Percentiles rank a stretch among this genome's conserved stretches.
These are phyloP conservation scores for Magnaporthiopsis incrustans DNA, from an alignment of 2,329 filamentous ascomycete species.

Conservation along the genomic window DNA sequence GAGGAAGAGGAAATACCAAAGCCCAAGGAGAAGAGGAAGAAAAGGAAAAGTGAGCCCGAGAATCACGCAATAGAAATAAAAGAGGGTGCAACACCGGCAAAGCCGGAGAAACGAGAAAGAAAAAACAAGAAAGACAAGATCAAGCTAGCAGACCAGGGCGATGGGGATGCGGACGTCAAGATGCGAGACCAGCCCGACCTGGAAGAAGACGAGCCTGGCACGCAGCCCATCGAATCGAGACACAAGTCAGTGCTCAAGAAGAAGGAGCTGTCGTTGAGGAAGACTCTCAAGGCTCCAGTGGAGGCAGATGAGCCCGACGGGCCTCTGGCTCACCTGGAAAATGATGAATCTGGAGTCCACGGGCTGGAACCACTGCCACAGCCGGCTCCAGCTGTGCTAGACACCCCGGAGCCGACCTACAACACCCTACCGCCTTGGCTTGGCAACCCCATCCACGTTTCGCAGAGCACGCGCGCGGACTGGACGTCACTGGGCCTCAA, in stretches of 20 bases:
- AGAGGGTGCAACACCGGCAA: not conserved
- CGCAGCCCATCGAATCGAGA: constrained; percentile 15
- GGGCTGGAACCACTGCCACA: constrained; percentile 78
- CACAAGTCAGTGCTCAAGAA: constrained; percentile 48
- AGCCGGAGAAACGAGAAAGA: not conserved
- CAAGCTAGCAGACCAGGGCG: not conserved
- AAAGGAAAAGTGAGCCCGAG: constrained; percentile 12
- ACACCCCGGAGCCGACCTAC: constrained; percentile 56
- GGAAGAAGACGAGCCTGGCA: not conserved
- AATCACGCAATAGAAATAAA: not conserved
- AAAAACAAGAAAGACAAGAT: not conserved
- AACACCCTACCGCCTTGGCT: constrained; percentile 78
- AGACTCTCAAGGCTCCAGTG: constrained; percentile 32
- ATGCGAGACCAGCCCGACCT: not conserved
- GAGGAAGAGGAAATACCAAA: not conserved
- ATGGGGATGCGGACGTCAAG: constrained; percentile 1
- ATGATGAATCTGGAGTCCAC: constrained; percentile 39
- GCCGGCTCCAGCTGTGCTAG: constrained; percentile 53
- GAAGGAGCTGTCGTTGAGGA: constrained; percentile 45
- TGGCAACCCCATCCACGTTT: constrained; percentile 62
- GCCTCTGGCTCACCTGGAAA: not conserved
- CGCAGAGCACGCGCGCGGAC: constrained; percentile 47
- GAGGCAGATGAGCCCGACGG: constrained; percentile 21
- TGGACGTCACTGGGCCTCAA: constrained; percentile 36
- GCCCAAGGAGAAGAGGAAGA: constrained; percentile 20